Evolutionary conservation across 345 rosid species (phyloP), one percentile per base, ranked within the genome.

Genomic region (Rubroshorea leprosula): DNA sequence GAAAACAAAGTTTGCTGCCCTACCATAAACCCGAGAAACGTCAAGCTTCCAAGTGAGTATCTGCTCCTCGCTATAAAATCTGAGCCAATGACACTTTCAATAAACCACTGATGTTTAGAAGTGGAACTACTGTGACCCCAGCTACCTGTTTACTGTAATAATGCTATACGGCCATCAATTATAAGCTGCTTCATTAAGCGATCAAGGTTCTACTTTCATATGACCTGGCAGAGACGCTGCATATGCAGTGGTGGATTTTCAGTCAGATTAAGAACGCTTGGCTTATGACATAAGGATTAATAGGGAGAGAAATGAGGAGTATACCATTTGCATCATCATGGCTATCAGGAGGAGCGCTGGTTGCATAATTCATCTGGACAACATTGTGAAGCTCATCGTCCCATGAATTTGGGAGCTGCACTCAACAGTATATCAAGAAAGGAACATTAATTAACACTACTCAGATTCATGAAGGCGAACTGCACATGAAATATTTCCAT

Each of bases 301-400:
- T 5, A 35, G 27, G n/a, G n/a, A n/a, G n/a, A 2, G 49, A 16
- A 54, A 48, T 59, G 17, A 18, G 31, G 23, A 10, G 23, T 13
- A 47, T 81, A 86, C 94, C 84, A 44, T 71, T 72, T 61, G 66
- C 58, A 57, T 77, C 58, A 57, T 77, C 90, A 66, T 83, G 77
- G 49, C 67, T 59, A 57, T 68, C 86, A 18, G 74, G 73, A 48
- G 90, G 59, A 72, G 72, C 75, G 66, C 57, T 56, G 46, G 76
- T 68, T 72, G 77, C 88, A 63, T 80, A 86, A 71, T 81, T 80
- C 86, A 80, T 76, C 48, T 93, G 97, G 51, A 89, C 72, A 58
- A 82, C 87, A 66, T 89, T 85, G 74, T 85, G 88, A 48, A 93
- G 82, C 65, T 89, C 99, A 66, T 87, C 86, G 31, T 85, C 91